A percentile compares a stretch with the other conserved stretches of the same genome.
Evolutionary conservation across 495 filamentous ascomycete genomes (phyloP).

Genomic region (Penicillium subrubescens): DNA sequence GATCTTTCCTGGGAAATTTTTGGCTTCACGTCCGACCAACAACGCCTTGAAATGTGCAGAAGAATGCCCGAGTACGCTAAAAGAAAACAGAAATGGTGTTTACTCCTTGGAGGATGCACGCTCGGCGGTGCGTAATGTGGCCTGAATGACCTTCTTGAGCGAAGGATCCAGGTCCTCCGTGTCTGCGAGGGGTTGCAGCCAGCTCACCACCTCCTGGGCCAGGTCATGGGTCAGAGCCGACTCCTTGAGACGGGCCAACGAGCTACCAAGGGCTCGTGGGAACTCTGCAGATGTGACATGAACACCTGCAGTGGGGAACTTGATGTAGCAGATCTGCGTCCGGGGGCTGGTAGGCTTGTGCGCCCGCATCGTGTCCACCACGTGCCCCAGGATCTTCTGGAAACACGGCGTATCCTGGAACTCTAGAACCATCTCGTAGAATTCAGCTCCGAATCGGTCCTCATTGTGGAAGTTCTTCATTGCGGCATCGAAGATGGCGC

Average conservation of each 20-base stretch:
- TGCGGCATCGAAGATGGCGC: conserved; percentile 88
- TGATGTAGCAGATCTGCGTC: conserved; percentile 69
- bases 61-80: conserved; percentile 5
- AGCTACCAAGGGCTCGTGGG: conserved; percentile 66
- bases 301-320: conserved; percentile 68
- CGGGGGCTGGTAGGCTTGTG: conserved; percentile 58
- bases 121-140: conserved; percentile 52
- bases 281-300: conserved; percentile 66
- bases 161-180: conserved; percentile 64
- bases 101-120: conserved; percentile 29
- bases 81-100: not conserved
- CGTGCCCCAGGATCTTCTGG: conserved; percentile 71
- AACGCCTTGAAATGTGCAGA: conserved; percentile 17
- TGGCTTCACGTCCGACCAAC: conserved; percentile 7
- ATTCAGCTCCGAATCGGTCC: conserved; percentile 64
- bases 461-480: conserved; percentile 72
- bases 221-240: conserved; percentile 40
- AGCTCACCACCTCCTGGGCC: conserved; percentile 56
- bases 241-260: conserved; percentile 61
- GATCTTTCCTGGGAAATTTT: conserved; percentile 7
- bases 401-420: conserved; percentile 68
- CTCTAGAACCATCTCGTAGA: conserved; percentile 75
- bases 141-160: conserved; percentile 64
- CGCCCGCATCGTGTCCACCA: conserved; percentile 64
- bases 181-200: conserved; percentile 59